Evolutionary conservation across 192 early-diverging fungal genomes (phyloP).

Genomic region (Umbelopsis isabellina): DNA sequence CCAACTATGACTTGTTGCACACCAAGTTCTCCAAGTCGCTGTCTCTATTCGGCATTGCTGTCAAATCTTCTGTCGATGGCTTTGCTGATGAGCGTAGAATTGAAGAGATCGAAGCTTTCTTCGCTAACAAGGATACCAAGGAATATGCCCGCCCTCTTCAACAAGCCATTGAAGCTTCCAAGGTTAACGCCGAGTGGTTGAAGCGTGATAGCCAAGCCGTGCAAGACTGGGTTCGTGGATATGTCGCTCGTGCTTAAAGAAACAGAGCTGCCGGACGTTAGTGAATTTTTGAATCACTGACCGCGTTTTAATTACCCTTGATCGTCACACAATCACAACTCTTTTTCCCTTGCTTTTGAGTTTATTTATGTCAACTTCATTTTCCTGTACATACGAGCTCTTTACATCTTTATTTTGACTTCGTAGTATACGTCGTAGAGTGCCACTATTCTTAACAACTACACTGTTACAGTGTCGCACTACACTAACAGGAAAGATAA

Average conservation of each 20-base stretch:
- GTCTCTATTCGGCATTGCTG: conserved; percentile 47
- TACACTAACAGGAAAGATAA: too few species aligned
- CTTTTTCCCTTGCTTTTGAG: too few species aligned
- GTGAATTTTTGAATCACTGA: not conserved
- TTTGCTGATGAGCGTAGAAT: conserved; percentile 59
- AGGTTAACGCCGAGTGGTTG: conserved; percentile 61
- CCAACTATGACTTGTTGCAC: conserved; percentile 60
- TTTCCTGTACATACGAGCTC: too few species aligned
- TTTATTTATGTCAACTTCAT: too few species aligned
- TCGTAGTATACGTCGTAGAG: too few species aligned
- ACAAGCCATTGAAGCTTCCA: conserved; percentile 73
- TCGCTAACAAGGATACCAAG: conserved; percentile 63
- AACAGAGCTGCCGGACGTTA: too few species aligned
- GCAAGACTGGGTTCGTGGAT: conserved; percentile 26
- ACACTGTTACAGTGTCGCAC: too few species aligned
- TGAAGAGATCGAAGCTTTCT: conserved; percentile 64
- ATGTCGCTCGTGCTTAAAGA: conserved; percentile 16
- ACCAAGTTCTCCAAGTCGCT: conserved; percentile 57
- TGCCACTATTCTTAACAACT: too few species aligned
- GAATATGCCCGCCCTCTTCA: conserved; percentile 69
- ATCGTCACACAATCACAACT: not conserved
- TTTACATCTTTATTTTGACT: too few species aligned
- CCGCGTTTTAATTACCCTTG: not conserved
- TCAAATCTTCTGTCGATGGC: conserved; percentile 47
- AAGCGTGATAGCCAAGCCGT: conserved; percentile 29